phyloP scores from a whole-genome alignment of 2,329 filamentous ascomycete genomes.

The Claviceps lovelessii region DNA sequence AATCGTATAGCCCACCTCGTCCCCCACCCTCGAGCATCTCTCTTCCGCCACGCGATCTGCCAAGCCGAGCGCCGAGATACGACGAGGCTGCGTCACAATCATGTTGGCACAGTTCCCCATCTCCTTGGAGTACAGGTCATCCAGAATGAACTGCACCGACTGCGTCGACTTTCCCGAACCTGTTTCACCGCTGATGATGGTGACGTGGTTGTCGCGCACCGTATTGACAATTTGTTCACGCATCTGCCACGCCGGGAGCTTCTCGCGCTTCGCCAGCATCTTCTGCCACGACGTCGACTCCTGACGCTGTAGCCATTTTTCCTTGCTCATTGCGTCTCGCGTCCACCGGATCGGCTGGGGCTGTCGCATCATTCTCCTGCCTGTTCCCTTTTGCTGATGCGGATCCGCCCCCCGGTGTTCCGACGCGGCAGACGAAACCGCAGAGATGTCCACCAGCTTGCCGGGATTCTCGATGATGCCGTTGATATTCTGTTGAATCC shows the following conservation, averaged over 20 bases:
- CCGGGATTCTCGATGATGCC: conserved; percentile 75
- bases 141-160: conserved; percentile 87
- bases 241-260: conserved; percentile 76
- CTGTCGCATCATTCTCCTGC: conserved; percentile 24
- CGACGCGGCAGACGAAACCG: conserved; percentile 54
- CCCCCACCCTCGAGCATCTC: conserved; percentile 64
- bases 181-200: conserved; percentile 93
- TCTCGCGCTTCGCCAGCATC: conserved; percentile 60
- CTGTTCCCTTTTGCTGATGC: conserved; percentile 13
- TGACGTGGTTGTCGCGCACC: conserved; percentile 68
- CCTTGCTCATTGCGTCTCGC: conserved; percentile 43
- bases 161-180: conserved; percentile 96
- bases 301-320: conserved; percentile 59
- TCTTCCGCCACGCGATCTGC: conserved; percentile 93
- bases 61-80: conserved; percentile 86
- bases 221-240: conserved; percentile 62
- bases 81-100: conserved; percentile 84
- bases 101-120: conserved; percentile 74
- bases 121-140: conserved; percentile 67
- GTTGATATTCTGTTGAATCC: conserved; percentile 75
- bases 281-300: conserved; percentile 49
- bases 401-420: conserved; percentile 27
- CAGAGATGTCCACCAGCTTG: conserved; percentile 67
- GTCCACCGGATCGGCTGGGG: conserved; percentile 51
- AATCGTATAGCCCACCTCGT: conserved; percentile 84